A percentile compares a stretch with the other conserved stretches of the same genome.
phyloP scores from a whole-genome alignment of 2,329 filamentous ascomycete species.

The Apiospora pterosperma region DNA sequence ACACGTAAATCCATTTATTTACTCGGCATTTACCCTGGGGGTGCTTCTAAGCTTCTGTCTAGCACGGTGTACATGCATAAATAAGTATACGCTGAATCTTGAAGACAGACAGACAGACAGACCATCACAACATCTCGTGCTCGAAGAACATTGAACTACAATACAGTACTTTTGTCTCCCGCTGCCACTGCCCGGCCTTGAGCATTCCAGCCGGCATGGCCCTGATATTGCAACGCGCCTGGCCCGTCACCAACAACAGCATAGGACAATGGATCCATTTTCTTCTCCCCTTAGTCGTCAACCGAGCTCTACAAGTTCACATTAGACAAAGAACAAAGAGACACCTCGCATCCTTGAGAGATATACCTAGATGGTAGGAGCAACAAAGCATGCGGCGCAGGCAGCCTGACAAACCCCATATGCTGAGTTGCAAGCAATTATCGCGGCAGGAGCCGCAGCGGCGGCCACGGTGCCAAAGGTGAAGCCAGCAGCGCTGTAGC shows the following conservation, averaged over 20 bases:
- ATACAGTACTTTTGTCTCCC: neutral
- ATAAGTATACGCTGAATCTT: too few relatives aligned
- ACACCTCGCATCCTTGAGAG: neutral
- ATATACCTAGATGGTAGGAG: constrained; percentile 27
- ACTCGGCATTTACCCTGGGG: too few relatives aligned
- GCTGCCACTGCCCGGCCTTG: neutral
- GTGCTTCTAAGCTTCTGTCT: too few relatives aligned
- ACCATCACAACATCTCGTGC: neutral
- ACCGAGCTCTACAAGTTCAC: neutral
- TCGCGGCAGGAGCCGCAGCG: constrained; percentile 33
- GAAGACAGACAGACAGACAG: too few relatives aligned
- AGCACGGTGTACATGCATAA: too few relatives aligned
- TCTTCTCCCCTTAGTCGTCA: too few relatives aligned
- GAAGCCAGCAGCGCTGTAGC: constrained; percentile 29
- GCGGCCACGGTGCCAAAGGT: constrained; percentile 31
- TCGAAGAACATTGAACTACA: neutral
- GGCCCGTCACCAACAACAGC: neutral
- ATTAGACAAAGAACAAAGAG: neutral
- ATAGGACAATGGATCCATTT: neutral
- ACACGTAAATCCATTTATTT: too few relatives aligned
- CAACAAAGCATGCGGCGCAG: constrained; percentile 34
- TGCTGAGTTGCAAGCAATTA: constrained; percentile 41
- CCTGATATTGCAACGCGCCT: neutral
- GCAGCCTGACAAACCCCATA: constrained; percentile 42
- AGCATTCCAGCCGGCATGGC: neutral